Conservation (phyloP, 495 filamentous ascomycete species). For the Talaromyces stipitatus region DNA sequence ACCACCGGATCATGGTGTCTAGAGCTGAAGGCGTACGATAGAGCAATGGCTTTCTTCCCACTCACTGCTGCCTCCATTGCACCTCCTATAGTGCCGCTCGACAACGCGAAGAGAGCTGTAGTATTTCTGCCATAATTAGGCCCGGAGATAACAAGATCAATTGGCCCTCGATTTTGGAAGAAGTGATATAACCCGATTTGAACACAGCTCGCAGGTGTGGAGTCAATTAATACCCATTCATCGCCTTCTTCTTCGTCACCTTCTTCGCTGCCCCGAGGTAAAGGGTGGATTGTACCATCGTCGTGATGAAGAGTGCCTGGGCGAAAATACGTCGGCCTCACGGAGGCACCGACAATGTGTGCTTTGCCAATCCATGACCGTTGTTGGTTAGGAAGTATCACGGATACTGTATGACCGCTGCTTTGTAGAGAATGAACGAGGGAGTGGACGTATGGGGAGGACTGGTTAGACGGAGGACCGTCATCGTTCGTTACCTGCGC, state of each 20-base stretch:
- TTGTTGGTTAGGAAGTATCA: slow-evolving; percentile 84
- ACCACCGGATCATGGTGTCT: slow-evolving; percentile 70
- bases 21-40: slow-evolving; percentile 82
- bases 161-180: slow-evolving; percentile 66
- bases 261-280: slow-evolving; percentile 49
- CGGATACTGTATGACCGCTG: slow-evolving; percentile 75
- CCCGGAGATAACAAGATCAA: slow-evolving; percentile 83
- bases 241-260: slow-evolving; percentile 56
- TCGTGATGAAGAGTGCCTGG: slow-evolving; percentile 53
- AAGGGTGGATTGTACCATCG: slow-evolving; percentile 58
- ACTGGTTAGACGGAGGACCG: slow-evolving; percentile 83
- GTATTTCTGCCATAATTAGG: slow-evolving; percentile 95
- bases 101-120: slow-evolving; percentile 85
- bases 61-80: slow-evolving; percentile 91
- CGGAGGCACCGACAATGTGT: slow-evolving; percentile 78
- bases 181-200: slow-evolving; percentile 86
- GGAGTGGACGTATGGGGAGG: slow-evolving; percentile 87
- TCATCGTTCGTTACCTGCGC: slow-evolving; percentile 84
- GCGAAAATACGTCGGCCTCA: slow-evolving; percentile 86
- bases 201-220: slow-evolving; percentile 78
- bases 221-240: slow-evolving; percentile 90
- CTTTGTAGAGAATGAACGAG: slow-evolving; percentile 70
- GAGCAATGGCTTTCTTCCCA: slow-evolving; percentile 64
- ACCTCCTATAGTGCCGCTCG: slow-evolving; percentile 81
- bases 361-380: slow-evolving; percentile 98